Percentiles rank a stretch among this genome's conserved stretches.
Evolutionary conservation across 2,329 filamentous ascomycete species (phyloP).

Genomic region (Chrysoporthe puriensis): DNA sequence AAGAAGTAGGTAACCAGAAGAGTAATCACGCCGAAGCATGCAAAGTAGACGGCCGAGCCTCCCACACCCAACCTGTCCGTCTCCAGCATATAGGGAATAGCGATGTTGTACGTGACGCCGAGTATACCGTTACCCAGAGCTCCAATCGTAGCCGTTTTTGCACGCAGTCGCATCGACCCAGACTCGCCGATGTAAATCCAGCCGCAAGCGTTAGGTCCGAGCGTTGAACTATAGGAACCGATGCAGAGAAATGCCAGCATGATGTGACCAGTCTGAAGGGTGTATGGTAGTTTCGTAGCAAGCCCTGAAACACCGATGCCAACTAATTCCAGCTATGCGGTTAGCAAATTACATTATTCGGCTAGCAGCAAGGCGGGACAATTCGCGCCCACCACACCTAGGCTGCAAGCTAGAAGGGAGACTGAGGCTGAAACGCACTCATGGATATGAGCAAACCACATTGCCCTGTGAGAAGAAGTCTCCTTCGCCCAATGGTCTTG

Average conservation of each 20-base stretch:
- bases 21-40: neutral
- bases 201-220: constrained; percentile 9
- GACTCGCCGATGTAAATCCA: constrained; percentile 13
- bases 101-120: constrained; percentile 8
- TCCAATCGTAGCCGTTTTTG: constrained; percentile 3
- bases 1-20: constrained; percentile 6
- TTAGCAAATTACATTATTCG: neutral
- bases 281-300: constrained; percentile 1
- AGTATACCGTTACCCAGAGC: constrained; percentile 5
- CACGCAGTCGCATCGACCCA: constrained; percentile 3
- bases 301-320: constrained; percentile 2
- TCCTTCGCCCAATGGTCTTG: neutral
- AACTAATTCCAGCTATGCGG: neutral
- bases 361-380: neutral
- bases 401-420: neutral
- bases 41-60: constrained; percentile 7
- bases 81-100: constrained; percentile 12
- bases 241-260: constrained; percentile 13
- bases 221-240: neutral
- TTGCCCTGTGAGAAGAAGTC: constrained; percentile 2
- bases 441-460: constrained; percentile 7
- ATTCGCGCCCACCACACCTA: neutral
- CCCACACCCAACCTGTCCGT: neutral
- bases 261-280: neutral
- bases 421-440: neutral